A percentile compares a stretch with the other conserved stretches of the same genome.
Conservation (phyloP, 345 rosid genomes). For the Eutrema japonicum region DNA sequence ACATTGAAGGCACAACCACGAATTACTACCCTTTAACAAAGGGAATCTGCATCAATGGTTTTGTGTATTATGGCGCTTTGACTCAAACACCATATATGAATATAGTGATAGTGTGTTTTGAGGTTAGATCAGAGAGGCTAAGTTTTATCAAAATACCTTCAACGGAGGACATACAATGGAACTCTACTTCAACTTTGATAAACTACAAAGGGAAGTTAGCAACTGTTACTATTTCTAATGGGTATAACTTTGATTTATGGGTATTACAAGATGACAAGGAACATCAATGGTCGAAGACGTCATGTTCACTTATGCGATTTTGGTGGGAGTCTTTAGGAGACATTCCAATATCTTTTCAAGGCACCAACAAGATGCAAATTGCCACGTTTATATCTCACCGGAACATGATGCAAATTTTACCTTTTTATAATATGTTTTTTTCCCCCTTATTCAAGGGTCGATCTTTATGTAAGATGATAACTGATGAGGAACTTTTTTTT, state of each 20-base stretch:
- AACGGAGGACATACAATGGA: no score
- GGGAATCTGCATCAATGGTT: neutral
- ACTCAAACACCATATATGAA: neutral
- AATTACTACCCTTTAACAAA: neutral
- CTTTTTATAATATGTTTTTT: neutral
- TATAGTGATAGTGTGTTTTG: neutral
- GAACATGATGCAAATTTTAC: neutral
- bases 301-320: neutral
- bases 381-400: constrained; percentile 10
- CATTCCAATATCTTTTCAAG: neutral
- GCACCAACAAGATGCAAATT: constrained; percentile 22
- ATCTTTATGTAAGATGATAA: neutral
- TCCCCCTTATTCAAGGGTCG: neutral
- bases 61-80: neutral
- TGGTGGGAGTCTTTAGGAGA: neutral
- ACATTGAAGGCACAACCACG: neutral
- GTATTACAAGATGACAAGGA: constrained; percentile 8
- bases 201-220: constrained; percentile 25
- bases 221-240: neutral
- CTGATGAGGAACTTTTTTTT: neutral
- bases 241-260: constrained; percentile 5
- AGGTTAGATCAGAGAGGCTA: constrained; percentile 19
- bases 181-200: neutral
- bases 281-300: constrained; percentile 23
- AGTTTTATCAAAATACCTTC: constrained; percentile 1